Evolutionary conservation across 2,329 filamentous ascomycete genomes (phyloP).

Genomic region (Claviceps sp.): DNA sequence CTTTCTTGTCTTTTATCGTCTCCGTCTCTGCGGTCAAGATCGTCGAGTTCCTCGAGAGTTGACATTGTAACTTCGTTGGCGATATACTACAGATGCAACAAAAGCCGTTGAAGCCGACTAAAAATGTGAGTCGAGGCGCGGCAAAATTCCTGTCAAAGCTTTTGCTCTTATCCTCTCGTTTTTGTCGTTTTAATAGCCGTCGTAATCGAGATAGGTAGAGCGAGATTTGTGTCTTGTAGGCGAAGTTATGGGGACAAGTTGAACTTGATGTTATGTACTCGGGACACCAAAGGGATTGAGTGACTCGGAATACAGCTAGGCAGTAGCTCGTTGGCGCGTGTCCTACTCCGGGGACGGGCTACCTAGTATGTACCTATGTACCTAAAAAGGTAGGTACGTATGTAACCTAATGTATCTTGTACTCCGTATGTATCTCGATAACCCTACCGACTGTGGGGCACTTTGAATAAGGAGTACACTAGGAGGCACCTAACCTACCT

Average conservation of each 20-base stretch:
- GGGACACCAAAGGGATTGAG: not conserved
- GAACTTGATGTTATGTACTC: not conserved
- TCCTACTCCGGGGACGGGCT: not conserved
- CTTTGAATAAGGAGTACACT: too few species aligned
- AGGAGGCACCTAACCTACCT: too few species aligned
- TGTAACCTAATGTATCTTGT: too few species aligned
- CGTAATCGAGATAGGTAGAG: not conserved
- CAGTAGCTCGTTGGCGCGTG: constrained; percentile 11
- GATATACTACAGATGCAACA: not conserved
- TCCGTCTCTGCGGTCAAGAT: constrained; percentile 68
- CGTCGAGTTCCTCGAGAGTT: constrained; percentile 83
- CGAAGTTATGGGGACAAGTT: not conserved
- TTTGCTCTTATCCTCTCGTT: too few species aligned
- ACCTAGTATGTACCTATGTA: too few species aligned
- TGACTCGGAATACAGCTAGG: constrained; percentile 4
- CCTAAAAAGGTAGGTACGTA: too few species aligned
- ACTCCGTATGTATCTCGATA: too few species aligned
- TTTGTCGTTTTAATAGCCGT: not conserved
- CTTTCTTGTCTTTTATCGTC: constrained; percentile 46
- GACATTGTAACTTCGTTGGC: constrained; percentile 46
- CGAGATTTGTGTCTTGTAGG: not conserved
- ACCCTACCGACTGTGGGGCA: too few species aligned
- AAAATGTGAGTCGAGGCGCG: too few species aligned
- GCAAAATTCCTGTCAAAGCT: too few species aligned
- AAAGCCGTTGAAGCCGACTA: not conserved